Percentiles rank a stretch among this genome's conserved stretches.
Conservation (phyloP, 768 basidiomycete genomes). For the Tephrocybe rancida region DNA sequence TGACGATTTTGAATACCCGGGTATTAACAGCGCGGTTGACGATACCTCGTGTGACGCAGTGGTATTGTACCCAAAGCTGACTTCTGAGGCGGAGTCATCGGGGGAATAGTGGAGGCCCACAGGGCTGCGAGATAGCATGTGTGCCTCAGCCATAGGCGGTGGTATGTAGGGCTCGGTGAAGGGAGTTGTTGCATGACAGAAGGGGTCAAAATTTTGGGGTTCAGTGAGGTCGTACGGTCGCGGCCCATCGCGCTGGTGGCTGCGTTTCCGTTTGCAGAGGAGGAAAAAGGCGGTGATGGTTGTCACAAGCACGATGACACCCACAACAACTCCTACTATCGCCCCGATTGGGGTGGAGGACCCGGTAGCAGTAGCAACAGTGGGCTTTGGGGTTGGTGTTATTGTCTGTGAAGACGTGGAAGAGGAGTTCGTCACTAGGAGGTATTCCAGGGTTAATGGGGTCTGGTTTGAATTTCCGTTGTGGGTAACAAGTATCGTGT, state of each 20-base stretch:
- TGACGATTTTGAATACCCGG: neutral
- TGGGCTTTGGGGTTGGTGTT: neutral
- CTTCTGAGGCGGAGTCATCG: neutral
- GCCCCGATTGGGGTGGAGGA: neutral
- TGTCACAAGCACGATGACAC: neutral
- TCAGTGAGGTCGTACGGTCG: neutral
- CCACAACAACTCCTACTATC: conserved; percentile 6
- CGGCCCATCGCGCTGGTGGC: neutral
- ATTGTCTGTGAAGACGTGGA: neutral
- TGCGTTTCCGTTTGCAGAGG: neutral
- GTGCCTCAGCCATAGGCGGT: neutral
- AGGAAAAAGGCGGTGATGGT: conserved; percentile 1
- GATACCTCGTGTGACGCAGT: neutral
- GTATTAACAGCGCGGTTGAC: neutral
- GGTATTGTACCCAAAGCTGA: neutral
- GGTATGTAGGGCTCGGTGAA: neutral
- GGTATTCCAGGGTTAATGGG: conserved; percentile 24
- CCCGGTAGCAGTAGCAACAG: neutral
- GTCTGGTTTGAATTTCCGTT: conserved; percentile 17
- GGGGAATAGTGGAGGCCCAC: neutral
- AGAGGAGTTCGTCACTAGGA: conserved; percentile 20
- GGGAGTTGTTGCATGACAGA: neutral
- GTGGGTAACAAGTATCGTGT: conserved; percentile 15
- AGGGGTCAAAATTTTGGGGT: neutral
- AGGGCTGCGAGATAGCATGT: neutral